Evolutionary conservation across 495 filamentous ascomycete genomes (phyloP), one percentile per base, ranked within the genome.

Genomic region (Annulohypoxylon nitens): DNA sequence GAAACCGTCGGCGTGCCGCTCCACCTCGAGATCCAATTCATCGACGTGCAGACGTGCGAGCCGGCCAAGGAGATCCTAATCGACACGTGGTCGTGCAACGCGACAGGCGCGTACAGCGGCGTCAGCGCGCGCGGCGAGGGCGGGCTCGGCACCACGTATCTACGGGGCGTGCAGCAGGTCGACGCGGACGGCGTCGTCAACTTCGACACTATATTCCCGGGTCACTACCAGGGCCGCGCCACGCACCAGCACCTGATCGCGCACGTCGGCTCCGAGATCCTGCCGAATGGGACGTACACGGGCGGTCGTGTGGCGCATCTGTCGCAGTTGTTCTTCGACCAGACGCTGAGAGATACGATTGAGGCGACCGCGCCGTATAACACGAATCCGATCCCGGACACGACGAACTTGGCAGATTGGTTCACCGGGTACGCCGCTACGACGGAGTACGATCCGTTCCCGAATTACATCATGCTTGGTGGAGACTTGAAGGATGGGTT

Each of bases 191-290:
- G 88, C n/a, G 83, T 90, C 4, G 87, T 84, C 3, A 79, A 73
- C 51, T 88, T 90, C 73, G 83, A 86, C 64, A 87, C 85, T 11
- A 85, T 87, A 67, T 88, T 90, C 81, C 88, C 88, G 0, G 88
- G 89, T 23, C 86, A 89, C 78, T 91, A 90, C 73, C 75, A 81
- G 1, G 87, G 86, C 1, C 86, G 89, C n/a, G 84, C 88, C 3
- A 88, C 81, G 3, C 89, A 90, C 77, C 85, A 86, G 45, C 88
- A 90, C 70, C 73, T 89, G 25, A 75, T 85, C 25, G 84, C 84
- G 5, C 85, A 87, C 73, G 78, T 83, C 45, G 83, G 83, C 66
- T 79, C 82, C 36, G 50, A 64, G 59, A 48, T 76, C 11, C 69
- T 78, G 48, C 81, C 81, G 34, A 83, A 86, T 34, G 77, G 83